phyloP scores from a whole-genome alignment of 768 basidiomycete genomes.

The Lactarius deliciosus region DNA sequence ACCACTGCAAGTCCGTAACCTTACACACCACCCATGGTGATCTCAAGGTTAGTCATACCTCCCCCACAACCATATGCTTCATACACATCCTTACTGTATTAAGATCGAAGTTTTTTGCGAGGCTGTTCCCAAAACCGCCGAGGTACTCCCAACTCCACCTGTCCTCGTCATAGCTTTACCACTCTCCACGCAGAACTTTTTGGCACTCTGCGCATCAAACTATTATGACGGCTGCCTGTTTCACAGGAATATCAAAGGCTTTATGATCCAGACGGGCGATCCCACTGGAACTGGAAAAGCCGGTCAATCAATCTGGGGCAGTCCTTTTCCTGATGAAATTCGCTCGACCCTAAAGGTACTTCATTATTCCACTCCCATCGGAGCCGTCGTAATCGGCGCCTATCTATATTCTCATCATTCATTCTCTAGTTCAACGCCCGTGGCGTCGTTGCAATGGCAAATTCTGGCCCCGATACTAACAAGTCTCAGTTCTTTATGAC shows the following conservation, averaged over 20 bases:
- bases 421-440: constrained; percentile 81
- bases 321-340: constrained; percentile 88
- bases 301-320: constrained; percentile 96
- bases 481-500: constrained; percentile 90
- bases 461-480: constrained; percentile 91
- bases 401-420: constrained; percentile 13
- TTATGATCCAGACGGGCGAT: constrained; percentile 95
- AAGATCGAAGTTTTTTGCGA: constrained; percentile 98
- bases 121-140: constrained; percentile 91
- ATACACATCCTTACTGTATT: constrained; percentile 1
- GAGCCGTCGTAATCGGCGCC: neutral
- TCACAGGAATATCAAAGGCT: constrained; percentile 93
- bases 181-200: constrained; percentile 69
- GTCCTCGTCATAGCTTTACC: constrained; percentile 5
- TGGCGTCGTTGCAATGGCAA: constrained; percentile 97
- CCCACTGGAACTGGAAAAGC: constrained; percentile 90
- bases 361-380: constrained; percentile 25
- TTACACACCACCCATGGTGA: constrained; percentile 94
- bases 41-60: constrained; percentile 64
- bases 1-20: constrained; percentile 73
- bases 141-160: constrained; percentile 49
- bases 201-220: constrained; percentile 88
- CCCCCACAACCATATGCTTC: constrained; percentile 4
- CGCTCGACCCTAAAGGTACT: constrained; percentile 89
- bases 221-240: constrained; percentile 85